A percentile compares a stretch with the other conserved stretches of the same genome.
These are phyloP conservation scores for Leucoagaricus sp. DNA, from an alignment of 1,284 basidiomycete species.

Conservation along the genomic window DNA sequence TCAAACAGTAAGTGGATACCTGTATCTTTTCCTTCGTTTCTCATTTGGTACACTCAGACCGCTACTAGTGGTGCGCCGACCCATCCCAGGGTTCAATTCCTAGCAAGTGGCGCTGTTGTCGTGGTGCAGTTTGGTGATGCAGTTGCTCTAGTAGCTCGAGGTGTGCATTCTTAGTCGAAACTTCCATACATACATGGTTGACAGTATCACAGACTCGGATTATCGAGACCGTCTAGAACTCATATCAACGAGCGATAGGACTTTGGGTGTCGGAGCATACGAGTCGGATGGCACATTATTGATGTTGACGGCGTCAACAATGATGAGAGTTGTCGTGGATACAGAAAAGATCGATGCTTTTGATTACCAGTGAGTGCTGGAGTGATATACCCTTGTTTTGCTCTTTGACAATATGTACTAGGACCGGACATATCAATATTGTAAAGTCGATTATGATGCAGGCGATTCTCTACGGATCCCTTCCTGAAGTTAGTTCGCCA, in stretches of 20 bases:
- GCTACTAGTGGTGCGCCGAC: conserved; percentile 64
- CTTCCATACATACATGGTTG: conserved; percentile 2
- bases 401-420: conserved; percentile 25
- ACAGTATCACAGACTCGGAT: conserved; percentile 56
- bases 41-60: conserved; percentile 41
- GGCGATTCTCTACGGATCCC: conserved; percentile 81
- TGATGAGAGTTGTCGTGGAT: conserved; percentile 67
- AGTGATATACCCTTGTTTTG: background rate
- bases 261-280: conserved; percentile 66
- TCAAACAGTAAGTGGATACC: conserved; percentile 58
- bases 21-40: background rate
- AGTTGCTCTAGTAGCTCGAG: conserved; percentile 68
- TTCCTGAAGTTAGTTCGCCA: conserved; percentile 49
- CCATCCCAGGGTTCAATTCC: conserved; percentile 65
- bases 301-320: conserved; percentile 63
- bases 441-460: conserved; percentile 87
- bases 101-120: conserved; percentile 56
- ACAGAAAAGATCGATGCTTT: conserved; percentile 53
- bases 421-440: conserved; percentile 63
- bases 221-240: conserved; percentile 74
- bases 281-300: conserved; percentile 53
- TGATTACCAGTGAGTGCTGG: conserved; percentile 17
- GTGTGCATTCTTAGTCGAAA: conserved; percentile 36
- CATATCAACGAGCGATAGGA: conserved; percentile 65
- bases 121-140: conserved; percentile 77